A percentile compares a stretch with the other conserved stretches of the same genome.
Evolutionary conservation across 1,139 yeast species (phyloP).

Genomic region (Suhomyces anneliseae): DNA sequence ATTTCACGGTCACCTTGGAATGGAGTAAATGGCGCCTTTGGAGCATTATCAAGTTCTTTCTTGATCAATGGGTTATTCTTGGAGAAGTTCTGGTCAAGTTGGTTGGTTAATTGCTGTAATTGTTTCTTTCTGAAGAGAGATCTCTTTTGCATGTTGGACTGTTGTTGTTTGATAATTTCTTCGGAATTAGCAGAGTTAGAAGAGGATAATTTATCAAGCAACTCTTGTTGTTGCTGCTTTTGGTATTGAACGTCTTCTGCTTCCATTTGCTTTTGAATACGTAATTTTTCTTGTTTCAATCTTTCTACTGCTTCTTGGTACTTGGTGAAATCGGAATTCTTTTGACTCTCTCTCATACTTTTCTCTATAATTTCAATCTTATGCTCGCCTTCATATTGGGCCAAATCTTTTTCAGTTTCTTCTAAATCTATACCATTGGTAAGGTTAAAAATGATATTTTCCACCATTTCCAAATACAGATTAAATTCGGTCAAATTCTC

Average conservation of each 20-base stretch:
- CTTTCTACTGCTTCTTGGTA: constrained; percentile 58
- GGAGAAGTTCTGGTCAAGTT: constrained; percentile 44
- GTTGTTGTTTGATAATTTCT: constrained; percentile 46
- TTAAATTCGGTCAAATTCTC: constrained; percentile 59
- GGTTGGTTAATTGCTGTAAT: constrained; percentile 60
- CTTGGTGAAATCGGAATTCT: constrained; percentile 63
- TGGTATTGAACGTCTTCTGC: constrained; percentile 61
- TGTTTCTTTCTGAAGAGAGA: constrained; percentile 66
- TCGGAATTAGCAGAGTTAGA: constrained; percentile 53
- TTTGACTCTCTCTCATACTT: constrained; percentile 63
- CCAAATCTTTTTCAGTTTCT: constrained; percentile 66
- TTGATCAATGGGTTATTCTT: constrained; percentile 27
- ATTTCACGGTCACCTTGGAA: constrained; percentile 84
- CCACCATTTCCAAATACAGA: constrained; percentile 79
- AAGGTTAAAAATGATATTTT: constrained; percentile 74
- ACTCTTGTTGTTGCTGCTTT: constrained; percentile 63
- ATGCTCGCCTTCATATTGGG: constrained; percentile 74
- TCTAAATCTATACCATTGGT: constrained; percentile 70
- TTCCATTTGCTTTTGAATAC: constrained; percentile 67
- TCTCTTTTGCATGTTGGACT: constrained; percentile 51
- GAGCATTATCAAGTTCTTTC: constrained; percentile 21
- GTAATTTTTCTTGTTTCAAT: constrained; percentile 58
- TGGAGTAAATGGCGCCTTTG: constrained; percentile 79
- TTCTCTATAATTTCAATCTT: constrained; percentile 69
- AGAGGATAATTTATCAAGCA: constrained; percentile 67